These are phyloP conservation scores for Paxillus rubicundulus DNA, from an alignment of 768 basidiomycete genomes.

Conservation along the genomic window DNA sequence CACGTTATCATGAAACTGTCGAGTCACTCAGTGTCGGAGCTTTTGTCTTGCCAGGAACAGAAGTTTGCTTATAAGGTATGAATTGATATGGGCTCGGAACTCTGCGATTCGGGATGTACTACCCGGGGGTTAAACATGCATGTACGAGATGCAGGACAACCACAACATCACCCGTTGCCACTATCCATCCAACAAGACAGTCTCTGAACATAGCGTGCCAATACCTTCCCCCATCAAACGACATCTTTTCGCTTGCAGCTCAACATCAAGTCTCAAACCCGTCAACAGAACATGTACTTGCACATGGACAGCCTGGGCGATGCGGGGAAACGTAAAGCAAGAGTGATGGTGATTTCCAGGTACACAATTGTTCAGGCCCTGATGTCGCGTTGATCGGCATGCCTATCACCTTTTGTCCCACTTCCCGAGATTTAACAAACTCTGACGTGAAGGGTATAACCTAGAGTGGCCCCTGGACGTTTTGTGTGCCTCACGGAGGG, in stretches of 20 bases:
- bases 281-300: no score
- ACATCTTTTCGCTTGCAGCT: not conserved
- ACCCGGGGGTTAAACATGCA: not conserved
- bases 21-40: not conserved
- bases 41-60: not conserved
- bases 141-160: no score
- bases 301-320: no score
- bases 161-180: no score
- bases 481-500: slow-evolving; percentile 5
- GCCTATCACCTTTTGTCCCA: not conserved
- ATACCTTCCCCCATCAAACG: not conserved
- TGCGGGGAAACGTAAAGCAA: no score
- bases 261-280: not conserved
- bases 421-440: not conserved
- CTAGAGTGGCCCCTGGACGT: not conserved
- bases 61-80: not conserved
- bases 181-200: not conserved
- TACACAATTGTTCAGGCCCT: not conserved
- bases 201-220: not conserved
- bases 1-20: not conserved
- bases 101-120: not conserved
- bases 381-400: not conserved
- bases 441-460: no score
- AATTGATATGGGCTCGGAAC: no score
- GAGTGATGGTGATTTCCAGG: not conserved